A percentile compares a stretch with the other conserved stretches of the same genome.
phyloP scores from a whole-genome alignment of 1,284 basidiomycete genomes.

The Malassezia sp. region DNA sequence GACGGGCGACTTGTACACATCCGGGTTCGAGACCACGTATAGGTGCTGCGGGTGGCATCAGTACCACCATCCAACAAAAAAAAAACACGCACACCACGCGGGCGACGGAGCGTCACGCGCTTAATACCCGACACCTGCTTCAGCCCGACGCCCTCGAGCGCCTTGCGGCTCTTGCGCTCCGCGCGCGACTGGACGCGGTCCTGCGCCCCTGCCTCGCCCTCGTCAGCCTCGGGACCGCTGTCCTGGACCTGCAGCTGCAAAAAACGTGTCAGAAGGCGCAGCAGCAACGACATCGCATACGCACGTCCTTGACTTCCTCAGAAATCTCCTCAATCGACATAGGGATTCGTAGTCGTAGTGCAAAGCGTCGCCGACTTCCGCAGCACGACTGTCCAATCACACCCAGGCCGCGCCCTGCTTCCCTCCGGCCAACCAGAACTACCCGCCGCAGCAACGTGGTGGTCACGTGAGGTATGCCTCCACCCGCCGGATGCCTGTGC shows the following conservation, averaged over 20 bases:
- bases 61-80: conserved; percentile 3
- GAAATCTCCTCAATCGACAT: conserved; percentile 71
- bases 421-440: conserved; percentile 11
- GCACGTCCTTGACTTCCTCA: conserved; percentile 52
- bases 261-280: neutral
- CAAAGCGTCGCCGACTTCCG: neutral
- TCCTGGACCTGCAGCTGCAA: conserved; percentile 47
- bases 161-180: conserved; percentile 46
- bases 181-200: conserved; percentile 70
- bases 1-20: conserved; percentile 94
- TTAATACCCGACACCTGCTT: conserved; percentile 87
- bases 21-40: conserved; percentile 82
- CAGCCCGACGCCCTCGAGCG: conserved; percentile 42
- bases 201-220: conserved; percentile 63
- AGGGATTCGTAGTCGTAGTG: conserved; percentile 11
- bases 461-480: conserved; percentile 15
- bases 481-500: too few species aligned
- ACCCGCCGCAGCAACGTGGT: conserved; percentile 10
- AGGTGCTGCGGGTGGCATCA: conserved; percentile 55
- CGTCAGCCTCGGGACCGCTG: conserved; percentile 54
- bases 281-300: conserved; percentile 12
- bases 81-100: conserved; percentile 67
- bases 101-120: conserved; percentile 82
- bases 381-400: too few species aligned
- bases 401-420: too few species aligned